phyloP scores from a whole-genome alignment of 2,329 filamentous ascomycete genomes.

The Aspergillus sp. region DNA sequence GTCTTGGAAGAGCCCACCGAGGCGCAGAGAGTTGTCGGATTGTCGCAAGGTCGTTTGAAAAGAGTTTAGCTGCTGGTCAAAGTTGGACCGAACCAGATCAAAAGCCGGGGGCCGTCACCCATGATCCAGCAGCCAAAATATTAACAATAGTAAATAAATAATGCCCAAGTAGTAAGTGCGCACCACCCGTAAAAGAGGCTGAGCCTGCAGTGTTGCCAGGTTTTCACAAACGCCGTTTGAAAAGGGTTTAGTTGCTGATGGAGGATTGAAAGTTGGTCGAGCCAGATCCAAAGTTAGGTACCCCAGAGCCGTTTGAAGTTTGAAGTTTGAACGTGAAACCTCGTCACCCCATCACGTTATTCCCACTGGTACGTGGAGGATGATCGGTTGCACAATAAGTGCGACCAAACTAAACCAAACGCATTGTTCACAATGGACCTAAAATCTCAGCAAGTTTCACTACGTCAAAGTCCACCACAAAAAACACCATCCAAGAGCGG shows the following conservation, averaged over 20 bases:
- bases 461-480: not conserved
- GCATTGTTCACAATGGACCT: not conserved
- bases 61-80: not conserved
- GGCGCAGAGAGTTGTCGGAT: not conserved
- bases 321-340: not conserved
- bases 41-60: constrained; percentile 9
- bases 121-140: too few relatives aligned
- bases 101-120: too few relatives aligned
- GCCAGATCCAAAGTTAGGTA: not conserved
- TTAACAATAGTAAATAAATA: too few relatives aligned
- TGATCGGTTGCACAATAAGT: not conserved
- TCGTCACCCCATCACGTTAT: not conserved
- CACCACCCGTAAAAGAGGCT: too few relatives aligned
- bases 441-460: not conserved
- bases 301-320: not conserved
- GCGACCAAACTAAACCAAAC: not conserved
- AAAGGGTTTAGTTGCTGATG: too few relatives aligned
- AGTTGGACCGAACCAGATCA: not conserved
- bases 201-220: too few relatives aligned
- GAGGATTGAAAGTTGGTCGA: not conserved
- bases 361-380: not conserved
- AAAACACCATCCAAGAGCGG: not conserved
- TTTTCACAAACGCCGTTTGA: too few relatives aligned
- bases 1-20: not conserved
- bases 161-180: too few relatives aligned